Percentiles rank a stretch among this genome's conserved stretches.
Conservation (phyloP, 1,284 basidiomycete species). For the Mycena citricolor region DNA sequence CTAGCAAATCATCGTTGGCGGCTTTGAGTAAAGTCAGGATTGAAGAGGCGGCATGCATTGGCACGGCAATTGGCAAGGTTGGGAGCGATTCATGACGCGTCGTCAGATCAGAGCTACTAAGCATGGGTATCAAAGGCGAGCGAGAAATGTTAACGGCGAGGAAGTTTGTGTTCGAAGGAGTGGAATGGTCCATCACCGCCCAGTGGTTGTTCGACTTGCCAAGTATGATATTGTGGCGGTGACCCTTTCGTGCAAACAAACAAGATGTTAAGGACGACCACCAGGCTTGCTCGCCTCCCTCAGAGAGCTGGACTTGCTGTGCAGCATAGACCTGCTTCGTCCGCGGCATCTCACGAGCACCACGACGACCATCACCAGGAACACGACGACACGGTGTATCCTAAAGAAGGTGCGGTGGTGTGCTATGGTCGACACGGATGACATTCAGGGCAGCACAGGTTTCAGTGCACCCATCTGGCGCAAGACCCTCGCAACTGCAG, state of each 20-base stretch:
- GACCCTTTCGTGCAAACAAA: constrained; percentile 7
- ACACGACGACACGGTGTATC: constrained; percentile 43
- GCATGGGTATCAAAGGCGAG: constrained; percentile 2
- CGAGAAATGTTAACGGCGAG: constrained; percentile 1
- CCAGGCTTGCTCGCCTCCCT: constrained; percentile 26
- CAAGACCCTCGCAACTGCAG: constrained; percentile 48
- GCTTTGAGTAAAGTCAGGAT: constrained; percentile 38
- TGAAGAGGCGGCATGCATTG: constrained; percentile 27
- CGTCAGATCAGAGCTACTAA: background rate
- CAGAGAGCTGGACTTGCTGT: constrained; percentile 25
- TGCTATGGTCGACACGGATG: constrained; percentile 12
- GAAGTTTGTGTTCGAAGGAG: too few relatives aligned
- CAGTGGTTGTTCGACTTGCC: background rate
- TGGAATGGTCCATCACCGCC: too few relatives aligned
- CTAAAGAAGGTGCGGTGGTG: constrained; percentile 53
- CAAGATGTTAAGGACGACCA: constrained; percentile 24
- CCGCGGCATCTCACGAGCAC: constrained; percentile 34
- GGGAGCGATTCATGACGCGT: constrained; percentile 14
- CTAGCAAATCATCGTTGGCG: constrained; percentile 38
- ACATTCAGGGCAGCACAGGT: constrained; percentile 38
- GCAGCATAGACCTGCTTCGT: constrained; percentile 37
- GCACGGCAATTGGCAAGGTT: too few relatives aligned
- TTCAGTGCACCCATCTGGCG: constrained; percentile 66
- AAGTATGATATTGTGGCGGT: background rate
- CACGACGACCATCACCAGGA: constrained; percentile 41